phyloP scores from a whole-genome alignment of 176 grass and related monocot genomes.

The Ananas comosus region DNA sequence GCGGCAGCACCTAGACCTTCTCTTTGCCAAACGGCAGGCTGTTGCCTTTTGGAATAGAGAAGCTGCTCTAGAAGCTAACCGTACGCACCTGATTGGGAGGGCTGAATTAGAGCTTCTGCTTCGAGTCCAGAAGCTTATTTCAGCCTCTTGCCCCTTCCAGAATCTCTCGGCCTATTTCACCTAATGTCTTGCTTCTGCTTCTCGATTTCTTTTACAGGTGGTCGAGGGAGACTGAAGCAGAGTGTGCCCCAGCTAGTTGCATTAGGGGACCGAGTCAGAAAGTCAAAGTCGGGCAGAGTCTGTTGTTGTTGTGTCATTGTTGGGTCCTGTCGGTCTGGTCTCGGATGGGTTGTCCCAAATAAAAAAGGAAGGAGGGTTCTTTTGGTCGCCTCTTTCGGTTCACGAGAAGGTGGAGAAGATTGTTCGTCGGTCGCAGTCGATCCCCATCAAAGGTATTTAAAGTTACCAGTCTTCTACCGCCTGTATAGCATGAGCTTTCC shows the following conservation, averaged over 20 bases:
- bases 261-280: slow-evolving; percentile 36
- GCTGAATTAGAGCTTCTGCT: no score
- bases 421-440: background rate
- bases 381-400: no score
- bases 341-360: slow-evolving; percentile 42
- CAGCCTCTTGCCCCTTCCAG: no score
- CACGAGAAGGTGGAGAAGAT: slow-evolving; percentile 10
- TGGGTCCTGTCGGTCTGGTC: slow-evolving; percentile 49
- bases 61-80: no score
- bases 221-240: slow-evolving; percentile 27
- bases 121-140: no score
- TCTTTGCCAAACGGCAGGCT: slow-evolving; percentile 10
- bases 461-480: slow-evolving; percentile 30
- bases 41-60: background rate
- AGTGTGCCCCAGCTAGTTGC: slow-evolving; percentile 41
- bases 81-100: no score
- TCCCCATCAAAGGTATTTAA: no score
- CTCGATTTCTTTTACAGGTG: slow-evolving; percentile 15
- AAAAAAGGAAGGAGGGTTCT: slow-evolving; percentile 23
- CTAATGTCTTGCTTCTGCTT: no score
- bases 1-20: background rate
- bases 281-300: slow-evolving; percentile 31
- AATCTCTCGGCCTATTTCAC: no score
- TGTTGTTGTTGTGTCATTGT: slow-evolving; percentile 54
- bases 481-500: slow-evolving; percentile 44